phyloP scores from a whole-genome alignment of 2,329 filamentous ascomycete genomes.

The Hymenoscyphus occultus region DNA sequence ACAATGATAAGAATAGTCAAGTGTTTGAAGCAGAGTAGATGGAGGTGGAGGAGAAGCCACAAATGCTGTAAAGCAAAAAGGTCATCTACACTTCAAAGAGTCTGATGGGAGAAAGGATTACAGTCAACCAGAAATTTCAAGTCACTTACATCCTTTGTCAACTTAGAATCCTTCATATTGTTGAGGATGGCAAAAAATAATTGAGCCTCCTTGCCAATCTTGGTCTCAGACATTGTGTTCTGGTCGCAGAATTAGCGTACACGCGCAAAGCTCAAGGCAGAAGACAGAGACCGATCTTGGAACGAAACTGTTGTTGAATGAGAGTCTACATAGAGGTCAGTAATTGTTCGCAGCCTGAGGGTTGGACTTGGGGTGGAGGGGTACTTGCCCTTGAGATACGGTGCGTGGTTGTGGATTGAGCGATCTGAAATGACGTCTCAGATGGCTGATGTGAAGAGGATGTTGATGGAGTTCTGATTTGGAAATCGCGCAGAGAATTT shows the following conservation, averaged over 20 bases:
- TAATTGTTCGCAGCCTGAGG: not conserved
- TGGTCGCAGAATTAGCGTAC: too few species aligned
- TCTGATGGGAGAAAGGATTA: not conserved
- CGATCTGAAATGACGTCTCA: not conserved
- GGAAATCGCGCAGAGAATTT: too few species aligned
- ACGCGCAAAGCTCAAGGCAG: too few species aligned
- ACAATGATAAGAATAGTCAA: not conserved
- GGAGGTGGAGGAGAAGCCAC: not conserved
- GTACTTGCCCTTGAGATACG: not conserved
- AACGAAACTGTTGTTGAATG: not conserved
- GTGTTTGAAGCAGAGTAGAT: not conserved
- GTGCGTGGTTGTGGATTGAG: not conserved
- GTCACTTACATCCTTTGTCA: slow-evolving; percentile 22
- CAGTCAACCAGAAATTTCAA: not conserved
- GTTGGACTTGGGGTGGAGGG: not conserved
- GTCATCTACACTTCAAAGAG: not conserved
- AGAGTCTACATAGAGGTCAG: not conserved
- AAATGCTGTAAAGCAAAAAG: not conserved
- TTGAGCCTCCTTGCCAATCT: slow-evolving; percentile 18
- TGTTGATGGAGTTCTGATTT: not conserved
- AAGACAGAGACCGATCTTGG: not conserved
- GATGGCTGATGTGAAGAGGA: not conserved
- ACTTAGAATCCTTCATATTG: slow-evolving; percentile 16
- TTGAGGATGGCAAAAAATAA: slow-evolving; percentile 24
- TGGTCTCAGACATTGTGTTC: too few species aligned